A percentile compares a stretch with the other conserved stretches of the same genome.
Conservation (phyloP, 495 filamentous ascomycete genomes). For the Neurospora sp. region DNA sequence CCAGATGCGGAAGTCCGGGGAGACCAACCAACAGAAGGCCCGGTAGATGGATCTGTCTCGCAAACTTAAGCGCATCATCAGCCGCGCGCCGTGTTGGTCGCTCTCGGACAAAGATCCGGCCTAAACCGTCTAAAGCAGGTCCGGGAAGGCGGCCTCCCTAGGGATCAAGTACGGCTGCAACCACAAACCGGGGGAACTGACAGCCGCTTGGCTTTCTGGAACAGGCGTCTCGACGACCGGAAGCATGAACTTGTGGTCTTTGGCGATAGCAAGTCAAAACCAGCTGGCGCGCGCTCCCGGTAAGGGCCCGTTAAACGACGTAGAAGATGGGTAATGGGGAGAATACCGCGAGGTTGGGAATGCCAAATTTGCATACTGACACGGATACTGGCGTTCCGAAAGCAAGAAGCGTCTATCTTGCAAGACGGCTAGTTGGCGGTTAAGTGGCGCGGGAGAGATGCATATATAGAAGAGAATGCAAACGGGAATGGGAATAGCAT, state of each 20-base stretch:
- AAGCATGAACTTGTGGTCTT: neutral
- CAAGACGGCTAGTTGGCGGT: constrained; percentile 3
- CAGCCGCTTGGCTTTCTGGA: neutral
- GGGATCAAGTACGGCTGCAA: constrained; percentile 6
- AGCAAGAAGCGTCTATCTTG: neutral
- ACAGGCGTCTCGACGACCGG: neutral
- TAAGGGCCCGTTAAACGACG: neutral
- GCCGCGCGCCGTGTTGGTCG: constrained; percentile 17
- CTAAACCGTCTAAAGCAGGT: neutral
- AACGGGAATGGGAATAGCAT: neutral
- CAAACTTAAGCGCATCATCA: constrained; percentile 17
- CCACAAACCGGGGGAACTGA: neutral
- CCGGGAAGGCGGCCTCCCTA: neutral
- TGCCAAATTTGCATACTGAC: neutral
- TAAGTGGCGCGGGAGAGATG: neutral
- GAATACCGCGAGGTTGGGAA: neutral
- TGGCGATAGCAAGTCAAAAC: neutral
- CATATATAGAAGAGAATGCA: neutral
- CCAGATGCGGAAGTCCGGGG: constrained; percentile 2
- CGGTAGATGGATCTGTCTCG: neutral
- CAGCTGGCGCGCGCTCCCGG: neutral
- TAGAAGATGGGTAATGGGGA: neutral
- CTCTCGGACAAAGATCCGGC: neutral
- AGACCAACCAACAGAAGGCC: constrained; percentile 13
- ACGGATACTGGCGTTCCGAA: neutral